Base-by-base conservation (phyloP, 495 filamentous ascomycete genomes). In the Podospora fimiseda region DNA sequence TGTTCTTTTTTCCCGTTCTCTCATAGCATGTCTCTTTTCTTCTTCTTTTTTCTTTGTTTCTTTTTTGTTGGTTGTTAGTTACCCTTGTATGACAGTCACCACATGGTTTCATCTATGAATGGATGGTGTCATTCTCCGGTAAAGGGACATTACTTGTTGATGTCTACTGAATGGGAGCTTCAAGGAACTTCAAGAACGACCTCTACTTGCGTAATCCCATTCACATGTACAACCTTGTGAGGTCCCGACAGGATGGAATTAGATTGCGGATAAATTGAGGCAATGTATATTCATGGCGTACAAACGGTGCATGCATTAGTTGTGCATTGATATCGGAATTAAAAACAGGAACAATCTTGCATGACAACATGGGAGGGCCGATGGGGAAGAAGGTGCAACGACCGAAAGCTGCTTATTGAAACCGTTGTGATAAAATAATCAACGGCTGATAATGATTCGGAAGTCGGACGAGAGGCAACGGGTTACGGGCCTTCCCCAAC, bases 251-350 rank as follows among this genome's bases (percentile, higher is more conserved):
- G 42, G 6, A 44, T 14, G 42, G 42, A 44, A 22, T 13, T 24
- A 44, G 42, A 44, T 18, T 24, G 19, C 42, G 20, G 19, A 3
- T 23, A 23, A 44, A 44, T 33, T 33, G 27, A 33, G 24, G 22
- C 38, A 52, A 39, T 43, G 20, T 36, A 14, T 21, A 15, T 23
- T 9, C 13, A 15, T 48, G 9, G n/a, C n/a, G n/a, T n/a, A n/a
- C n/a, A 9, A 43, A 43, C 15, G 30, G 36, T 14, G 18, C 13
- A 11, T 42, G 9, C 15, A 27, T 13, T 20, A 14, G 14, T 14
- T 23, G 46, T 52, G 57, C 57, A 60, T 60, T 60, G 57, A 60
- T 33, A 20, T 45, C 48, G 57, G 46, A 58, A 58, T 58, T 58
- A 51, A 56, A 44, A 47, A 39, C 15, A 27, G 33, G 15, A 18